Evolutionary conservation across 2,329 filamentous ascomycete genomes (phyloP).

Genomic region (Paracoccidioides brasiliensis): DNA sequence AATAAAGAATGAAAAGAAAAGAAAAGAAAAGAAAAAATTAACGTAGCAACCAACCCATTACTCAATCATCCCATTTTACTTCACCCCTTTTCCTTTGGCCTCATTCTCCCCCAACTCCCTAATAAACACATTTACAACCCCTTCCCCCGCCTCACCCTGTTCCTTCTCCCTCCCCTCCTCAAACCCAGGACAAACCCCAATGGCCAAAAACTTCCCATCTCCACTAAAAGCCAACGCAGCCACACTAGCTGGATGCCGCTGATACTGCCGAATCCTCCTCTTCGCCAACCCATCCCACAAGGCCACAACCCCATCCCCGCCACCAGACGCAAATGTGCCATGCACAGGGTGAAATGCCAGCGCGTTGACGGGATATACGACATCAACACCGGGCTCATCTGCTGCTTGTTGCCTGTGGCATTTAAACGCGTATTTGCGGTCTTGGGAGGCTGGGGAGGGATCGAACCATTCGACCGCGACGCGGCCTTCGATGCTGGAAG

Average conservation of each 20-base stretch:
- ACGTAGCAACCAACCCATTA: conserved; percentile 5
- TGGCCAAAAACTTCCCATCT: conserved; percentile 64
- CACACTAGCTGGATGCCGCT: conserved; percentile 67
- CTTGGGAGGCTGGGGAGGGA: conserved; percentile 71
- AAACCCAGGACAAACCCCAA: conserved; percentile 74
- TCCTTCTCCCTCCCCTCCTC: conserved; percentile 78
- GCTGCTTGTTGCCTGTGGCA: conserved; percentile 61
- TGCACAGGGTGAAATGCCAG: conserved; percentile 72
- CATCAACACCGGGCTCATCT: conserved; percentile 48
- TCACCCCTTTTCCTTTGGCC: conserved; percentile 70
- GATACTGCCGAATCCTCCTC: conserved; percentile 78
- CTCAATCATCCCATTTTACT: conserved; percentile 20
- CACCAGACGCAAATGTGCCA: conserved; percentile 79
- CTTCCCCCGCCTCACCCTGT: conserved; percentile 53
- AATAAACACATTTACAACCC: conserved; percentile 62
- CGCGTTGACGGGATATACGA: conserved; percentile 85
- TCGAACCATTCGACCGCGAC: conserved; percentile 98
- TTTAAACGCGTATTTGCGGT: conserved; percentile 96
- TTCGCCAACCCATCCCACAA: conserved; percentile 89
- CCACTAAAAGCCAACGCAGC: conserved; percentile 63
- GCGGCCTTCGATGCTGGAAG: conserved; percentile 81
- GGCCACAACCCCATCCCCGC: conserved; percentile 82
- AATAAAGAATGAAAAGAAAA: background rate
- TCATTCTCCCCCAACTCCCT: conserved; percentile 77
- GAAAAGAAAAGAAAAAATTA: background rate